Percentiles rank a stretch among this genome's conserved stretches.
Conservation (phyloP, 805 yeast genomes). For the Hanseniaspora clermontiae region DNA sequence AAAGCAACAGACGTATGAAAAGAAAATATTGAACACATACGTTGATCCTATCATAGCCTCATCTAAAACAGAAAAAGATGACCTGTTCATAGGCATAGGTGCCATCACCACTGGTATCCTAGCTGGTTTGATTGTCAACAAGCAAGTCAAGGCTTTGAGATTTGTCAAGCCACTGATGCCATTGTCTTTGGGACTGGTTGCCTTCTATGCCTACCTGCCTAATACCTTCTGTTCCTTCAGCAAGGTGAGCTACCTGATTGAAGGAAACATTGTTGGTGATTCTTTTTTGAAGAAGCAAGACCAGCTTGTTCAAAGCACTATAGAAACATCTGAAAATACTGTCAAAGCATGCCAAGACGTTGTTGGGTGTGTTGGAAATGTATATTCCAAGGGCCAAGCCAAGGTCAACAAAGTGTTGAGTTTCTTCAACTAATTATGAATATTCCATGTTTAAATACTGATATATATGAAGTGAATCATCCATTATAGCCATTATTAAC, state of each 20-base stretch:
- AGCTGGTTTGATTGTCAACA: constrained; percentile 48
- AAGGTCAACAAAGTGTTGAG: neutral
- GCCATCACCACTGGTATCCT: constrained; percentile 45
- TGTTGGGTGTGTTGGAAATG: neutral
- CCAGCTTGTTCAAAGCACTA: neutral
- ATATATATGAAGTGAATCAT: no score
- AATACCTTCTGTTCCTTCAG: constrained; percentile 41
- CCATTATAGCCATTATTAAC: neutral
- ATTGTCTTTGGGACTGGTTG: constrained; percentile 36
- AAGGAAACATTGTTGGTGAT: constrained; percentile 28
- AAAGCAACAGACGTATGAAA: constrained; percentile 37
- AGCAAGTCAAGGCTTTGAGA: constrained; percentile 35
- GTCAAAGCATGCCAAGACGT: neutral
- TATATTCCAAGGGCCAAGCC: neutral
- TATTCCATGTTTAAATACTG: no score
- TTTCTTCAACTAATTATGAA: neutral
- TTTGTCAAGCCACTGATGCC: constrained; percentile 40
- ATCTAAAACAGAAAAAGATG: constrained; percentile 43
- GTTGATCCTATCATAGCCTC: constrained; percentile 28
- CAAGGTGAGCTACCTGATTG: constrained; percentile 37
- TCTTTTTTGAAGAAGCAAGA: constrained; percentile 15
- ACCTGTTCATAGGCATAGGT: constrained; percentile 45
- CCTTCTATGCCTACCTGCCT: constrained; percentile 48
- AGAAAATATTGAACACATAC: constrained; percentile 36
- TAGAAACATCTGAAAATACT: neutral